phyloP scores from a whole-genome alignment of 148 eudicot species.

The Pouteria glomerata region DNA sequence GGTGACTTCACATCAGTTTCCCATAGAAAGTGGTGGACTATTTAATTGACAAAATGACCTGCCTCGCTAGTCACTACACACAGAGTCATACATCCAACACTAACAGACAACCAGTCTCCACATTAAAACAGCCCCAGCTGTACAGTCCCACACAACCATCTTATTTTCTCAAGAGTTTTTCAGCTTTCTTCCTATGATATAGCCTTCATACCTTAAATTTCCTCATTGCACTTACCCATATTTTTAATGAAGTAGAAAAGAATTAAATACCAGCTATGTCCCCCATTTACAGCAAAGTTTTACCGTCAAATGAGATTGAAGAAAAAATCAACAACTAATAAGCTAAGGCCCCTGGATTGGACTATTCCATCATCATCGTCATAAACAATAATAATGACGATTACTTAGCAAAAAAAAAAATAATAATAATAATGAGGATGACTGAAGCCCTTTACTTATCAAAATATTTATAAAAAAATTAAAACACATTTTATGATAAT shows the following conservation, averaged over 20 bases:
- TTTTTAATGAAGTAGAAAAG: background rate
- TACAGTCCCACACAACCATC: background rate
- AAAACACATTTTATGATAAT: background rate
- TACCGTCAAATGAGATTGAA: background rate
- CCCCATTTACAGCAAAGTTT: background rate
- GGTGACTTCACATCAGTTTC: background rate
- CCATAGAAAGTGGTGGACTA: background rate
- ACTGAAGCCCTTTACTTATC: background rate
- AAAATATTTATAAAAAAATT: background rate
- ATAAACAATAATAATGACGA: no score
- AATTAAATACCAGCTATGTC: background rate
- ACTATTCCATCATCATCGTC: no score
- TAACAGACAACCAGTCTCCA: no score
- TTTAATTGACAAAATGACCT: background rate
- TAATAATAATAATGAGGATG: no score
- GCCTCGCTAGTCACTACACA: no score
- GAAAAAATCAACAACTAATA: background rate
- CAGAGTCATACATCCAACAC: no score
- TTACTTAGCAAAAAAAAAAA: no score
- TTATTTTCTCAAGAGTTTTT: background rate
- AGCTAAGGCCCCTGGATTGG: background rate
- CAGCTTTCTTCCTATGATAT: background rate
- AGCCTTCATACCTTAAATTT: background rate
- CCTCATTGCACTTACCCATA: background rate
- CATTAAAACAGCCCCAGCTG: background rate